Conservation (phyloP, 352 stramenopile genomes). For the Peronospora farinosa region DNA sequence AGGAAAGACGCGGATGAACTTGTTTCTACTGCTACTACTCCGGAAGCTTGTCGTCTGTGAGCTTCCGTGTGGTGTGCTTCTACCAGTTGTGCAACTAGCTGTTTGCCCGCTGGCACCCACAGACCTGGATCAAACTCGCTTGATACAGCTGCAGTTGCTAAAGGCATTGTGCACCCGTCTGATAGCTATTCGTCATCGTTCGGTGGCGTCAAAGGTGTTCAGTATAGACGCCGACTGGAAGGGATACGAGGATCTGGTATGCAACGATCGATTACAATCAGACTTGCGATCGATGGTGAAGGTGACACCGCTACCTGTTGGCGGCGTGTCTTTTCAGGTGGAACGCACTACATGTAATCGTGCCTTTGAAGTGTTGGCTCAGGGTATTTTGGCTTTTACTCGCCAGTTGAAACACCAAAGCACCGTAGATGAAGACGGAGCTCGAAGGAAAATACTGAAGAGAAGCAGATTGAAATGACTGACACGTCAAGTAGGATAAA, state of each 20-base stretch:
- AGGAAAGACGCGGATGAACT: conserved; percentile 36
- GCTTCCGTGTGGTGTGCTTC: conserved; percentile 19
- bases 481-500: conserved; percentile 39
- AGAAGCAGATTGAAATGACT: conserved; percentile 24
- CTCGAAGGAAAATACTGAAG: conserved; percentile 16
- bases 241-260: conserved; percentile 33
- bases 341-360: conserved; percentile 26
- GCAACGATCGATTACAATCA: conserved; percentile 43
- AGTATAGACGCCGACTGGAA: conserved; percentile 16
- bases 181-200: conserved; percentile 14
- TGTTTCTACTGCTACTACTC: conserved; percentile 53
- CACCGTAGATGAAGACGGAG: conserved; percentile 27
- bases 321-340: conserved; percentile 8
- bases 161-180: conserved; percentile 40
- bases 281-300: conserved; percentile 34
- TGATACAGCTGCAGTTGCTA: conserved; percentile 49
- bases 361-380: conserved; percentile 34
- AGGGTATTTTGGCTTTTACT: conserved; percentile 36
- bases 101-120: conserved; percentile 34
- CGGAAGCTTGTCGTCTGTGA: conserved; percentile 36
- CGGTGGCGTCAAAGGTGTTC: conserved; percentile 1
- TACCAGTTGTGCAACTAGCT: conserved; percentile 37
- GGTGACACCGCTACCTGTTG: conserved; percentile 1
- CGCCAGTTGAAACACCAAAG: conserved; percentile 19
- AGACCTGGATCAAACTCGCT: conserved; percentile 29